Conservation (phyloP, 1,284 basidiomycete species). For the Anthracocystis panici-leucophaei region DNA sequence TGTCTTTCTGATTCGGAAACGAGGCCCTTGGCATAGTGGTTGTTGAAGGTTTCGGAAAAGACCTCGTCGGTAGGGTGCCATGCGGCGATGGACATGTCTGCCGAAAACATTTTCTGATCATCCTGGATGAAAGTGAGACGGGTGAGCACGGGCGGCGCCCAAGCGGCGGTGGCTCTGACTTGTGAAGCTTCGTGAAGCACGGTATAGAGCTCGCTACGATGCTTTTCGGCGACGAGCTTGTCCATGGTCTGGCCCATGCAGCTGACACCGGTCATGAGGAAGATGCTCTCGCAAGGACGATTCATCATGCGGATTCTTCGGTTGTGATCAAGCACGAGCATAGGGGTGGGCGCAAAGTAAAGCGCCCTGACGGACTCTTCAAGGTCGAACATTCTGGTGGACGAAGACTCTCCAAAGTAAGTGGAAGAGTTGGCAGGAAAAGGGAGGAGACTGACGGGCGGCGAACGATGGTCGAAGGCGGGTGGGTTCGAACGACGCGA, state of each 20-base stretch:
- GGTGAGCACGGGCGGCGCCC: slow-evolving; percentile 52
- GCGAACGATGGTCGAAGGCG: slow-evolving; percentile 15
- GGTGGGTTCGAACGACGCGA: slow-evolving; percentile 12
- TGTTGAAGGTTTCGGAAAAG: slow-evolving; percentile 55
- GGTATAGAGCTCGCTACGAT: slow-evolving; percentile 23
- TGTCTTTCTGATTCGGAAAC: slow-evolving; percentile 23
- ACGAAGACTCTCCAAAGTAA: slow-evolving; percentile 31
- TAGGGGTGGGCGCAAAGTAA: slow-evolving; percentile 65
- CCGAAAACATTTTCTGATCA: slow-evolving; percentile 44
- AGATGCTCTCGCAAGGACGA: slow-evolving; percentile 58
- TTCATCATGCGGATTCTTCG: slow-evolving; percentile 63
- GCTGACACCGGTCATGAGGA: slow-evolving; percentile 48
- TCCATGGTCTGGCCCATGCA: slow-evolving; percentile 59
- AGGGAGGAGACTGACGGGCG: slow-evolving; percentile 25
- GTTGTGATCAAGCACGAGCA: slow-evolving; percentile 60
- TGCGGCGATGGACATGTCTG: slow-evolving; percentile 60
- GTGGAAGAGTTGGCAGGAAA: slow-evolving; percentile 32
- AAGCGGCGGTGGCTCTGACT: slow-evolving; percentile 36
- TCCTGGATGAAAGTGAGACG: slow-evolving; percentile 57
- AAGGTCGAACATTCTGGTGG: slow-evolving; percentile 61
- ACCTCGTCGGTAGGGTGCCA: slow-evolving; percentile 64
- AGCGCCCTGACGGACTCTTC: slow-evolving; percentile 64
- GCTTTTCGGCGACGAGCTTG: slow-evolving; percentile 38
- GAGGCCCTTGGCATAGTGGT: slow-evolving; percentile 27
- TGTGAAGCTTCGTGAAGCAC: slow-evolving; percentile 59